Conservation (phyloP, 768 basidiomycete species). For the Suillus americanus region DNA sequence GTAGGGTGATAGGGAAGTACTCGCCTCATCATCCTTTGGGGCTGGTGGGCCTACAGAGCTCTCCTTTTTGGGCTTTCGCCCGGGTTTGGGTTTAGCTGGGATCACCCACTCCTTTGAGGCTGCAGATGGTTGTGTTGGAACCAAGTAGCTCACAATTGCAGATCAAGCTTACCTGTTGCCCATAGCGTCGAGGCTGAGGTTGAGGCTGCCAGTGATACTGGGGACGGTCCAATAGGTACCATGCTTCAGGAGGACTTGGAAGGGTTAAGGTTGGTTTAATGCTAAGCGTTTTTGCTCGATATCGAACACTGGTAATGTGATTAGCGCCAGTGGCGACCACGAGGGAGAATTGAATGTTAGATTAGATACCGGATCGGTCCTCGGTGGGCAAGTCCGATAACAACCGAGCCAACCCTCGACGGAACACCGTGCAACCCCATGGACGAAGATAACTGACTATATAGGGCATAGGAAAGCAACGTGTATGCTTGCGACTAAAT, state of each 20-base stretch:
- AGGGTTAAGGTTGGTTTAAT: background rate
- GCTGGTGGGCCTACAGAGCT: conserved; percentile 20
- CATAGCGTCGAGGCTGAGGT: conserved; percentile 62
- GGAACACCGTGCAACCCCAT: background rate
- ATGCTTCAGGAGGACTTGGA: conserved; percentile 12
- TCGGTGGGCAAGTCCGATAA: background rate
- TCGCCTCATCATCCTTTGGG: conserved; percentile 50
- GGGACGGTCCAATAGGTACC: conserved; percentile 29
- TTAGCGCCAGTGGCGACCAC: background rate
- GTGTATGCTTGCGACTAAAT: background rate
- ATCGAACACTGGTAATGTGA: background rate
- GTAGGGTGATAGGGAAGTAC: conserved; percentile 18
- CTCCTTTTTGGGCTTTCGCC: conserved; percentile 85
- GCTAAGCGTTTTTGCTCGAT: background rate
- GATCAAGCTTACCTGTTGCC: conserved; percentile 61
- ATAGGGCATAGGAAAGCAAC: background rate
- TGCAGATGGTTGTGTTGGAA: conserved; percentile 27
- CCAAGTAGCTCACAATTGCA: background rate
- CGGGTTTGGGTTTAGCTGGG: conserved; percentile 83
- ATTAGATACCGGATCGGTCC: background rate
- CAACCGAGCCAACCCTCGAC: background rate
- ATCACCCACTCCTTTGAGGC: conserved; percentile 92
- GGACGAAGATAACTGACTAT: background rate
- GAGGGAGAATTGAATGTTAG: conserved; percentile 1
- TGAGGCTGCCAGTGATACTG: conserved; percentile 29